phyloP scores from a whole-genome alignment of 2,329 filamentous ascomycete species.

The Colletotrichum eremochloae region DNA sequence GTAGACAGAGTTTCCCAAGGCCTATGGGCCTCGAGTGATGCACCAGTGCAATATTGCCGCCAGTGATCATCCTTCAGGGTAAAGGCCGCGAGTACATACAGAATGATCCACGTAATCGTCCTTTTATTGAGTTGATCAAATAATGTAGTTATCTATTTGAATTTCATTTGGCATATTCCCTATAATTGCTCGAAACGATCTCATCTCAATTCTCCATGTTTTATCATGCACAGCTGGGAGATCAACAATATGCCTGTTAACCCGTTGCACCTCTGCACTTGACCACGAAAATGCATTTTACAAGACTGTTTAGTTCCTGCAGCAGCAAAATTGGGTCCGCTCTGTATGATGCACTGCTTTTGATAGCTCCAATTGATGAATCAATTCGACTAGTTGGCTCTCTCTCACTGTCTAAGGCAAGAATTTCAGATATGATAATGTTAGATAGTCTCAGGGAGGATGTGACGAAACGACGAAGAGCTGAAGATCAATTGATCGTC shows the following conservation, averaged over 20 bases:
- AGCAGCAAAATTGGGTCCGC: background rate
- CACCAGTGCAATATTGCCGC: slow-evolving; percentile 53
- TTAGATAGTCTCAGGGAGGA: background rate
- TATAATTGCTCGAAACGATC: background rate
- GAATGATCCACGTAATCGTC: background rate
- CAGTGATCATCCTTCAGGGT: slow-evolving; percentile 44
- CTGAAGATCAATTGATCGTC: too few relatives aligned
- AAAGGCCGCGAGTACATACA: background rate
- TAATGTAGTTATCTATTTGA: background rate
- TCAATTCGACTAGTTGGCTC: background rate
- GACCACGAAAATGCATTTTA: background rate
- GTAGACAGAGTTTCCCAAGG: slow-evolving; percentile 53
- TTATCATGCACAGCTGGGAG: background rate
- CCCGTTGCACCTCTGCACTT: background rate
- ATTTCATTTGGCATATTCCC: background rate
- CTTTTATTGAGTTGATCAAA: background rate
- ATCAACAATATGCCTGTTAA: background rate
- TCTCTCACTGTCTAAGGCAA: background rate
- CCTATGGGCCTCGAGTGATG: slow-evolving; percentile 54
- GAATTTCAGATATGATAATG: background rate
- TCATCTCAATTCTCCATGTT: background rate
- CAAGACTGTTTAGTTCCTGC: too few relatives aligned
- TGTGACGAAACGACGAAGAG: background rate
- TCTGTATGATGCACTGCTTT: background rate
- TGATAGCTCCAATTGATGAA: background rate